phyloP scores from a whole-genome alignment of 2,329 filamentous ascomycete species.

The Talaromyces islandicus region DNA sequence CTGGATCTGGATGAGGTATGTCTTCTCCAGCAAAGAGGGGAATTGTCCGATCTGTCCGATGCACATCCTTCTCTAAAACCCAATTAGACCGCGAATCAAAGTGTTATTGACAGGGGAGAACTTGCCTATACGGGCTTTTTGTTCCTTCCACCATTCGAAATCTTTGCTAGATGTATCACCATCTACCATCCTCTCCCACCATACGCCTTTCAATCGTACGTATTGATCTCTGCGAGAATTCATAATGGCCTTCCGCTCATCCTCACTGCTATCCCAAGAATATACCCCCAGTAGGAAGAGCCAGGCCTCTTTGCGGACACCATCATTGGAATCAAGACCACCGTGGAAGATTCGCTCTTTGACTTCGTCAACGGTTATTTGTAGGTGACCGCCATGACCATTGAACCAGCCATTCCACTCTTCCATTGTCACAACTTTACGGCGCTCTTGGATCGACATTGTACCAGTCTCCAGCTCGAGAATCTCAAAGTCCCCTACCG shows the following conservation, averaged over 20 bases:
- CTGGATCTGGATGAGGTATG: slow-evolving; percentile 90
- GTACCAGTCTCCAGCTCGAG: slow-evolving; percentile 70
- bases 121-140: slow-evolving; percentile 87
- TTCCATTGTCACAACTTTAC: slow-evolving; percentile 69
- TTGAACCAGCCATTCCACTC: slow-evolving; percentile 96
- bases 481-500: slow-evolving; percentile 93
- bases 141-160: slow-evolving; percentile 95
- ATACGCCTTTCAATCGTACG: slow-evolving; percentile 83
- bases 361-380: slow-evolving; percentile 81
- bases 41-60: slow-evolving; percentile 89
- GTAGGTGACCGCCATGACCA: slow-evolving; percentile 62
- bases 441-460: slow-evolving; percentile 67
- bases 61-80: slow-evolving; percentile 85
- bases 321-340: slow-evolving; percentile 80
- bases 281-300: slow-evolving; percentile 87
- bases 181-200: slow-evolving; percentile 93
- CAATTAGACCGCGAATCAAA: slow-evolving; percentile 24
- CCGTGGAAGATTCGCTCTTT: slow-evolving; percentile 98
- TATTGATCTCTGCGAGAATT: slow-evolving; percentile 90
- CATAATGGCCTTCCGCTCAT: slow-evolving; percentile 76
- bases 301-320: slow-evolving; percentile 94
- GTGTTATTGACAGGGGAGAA: slow-evolving; percentile 9
- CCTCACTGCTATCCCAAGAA: slow-evolving; percentile 82
- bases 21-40: slow-evolving; percentile 96
- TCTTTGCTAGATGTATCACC: slow-evolving; percentile 72